phyloP scores from a whole-genome alignment of 495 filamentous ascomycete genomes.

The Annulohypoxylon stygium region DNA sequence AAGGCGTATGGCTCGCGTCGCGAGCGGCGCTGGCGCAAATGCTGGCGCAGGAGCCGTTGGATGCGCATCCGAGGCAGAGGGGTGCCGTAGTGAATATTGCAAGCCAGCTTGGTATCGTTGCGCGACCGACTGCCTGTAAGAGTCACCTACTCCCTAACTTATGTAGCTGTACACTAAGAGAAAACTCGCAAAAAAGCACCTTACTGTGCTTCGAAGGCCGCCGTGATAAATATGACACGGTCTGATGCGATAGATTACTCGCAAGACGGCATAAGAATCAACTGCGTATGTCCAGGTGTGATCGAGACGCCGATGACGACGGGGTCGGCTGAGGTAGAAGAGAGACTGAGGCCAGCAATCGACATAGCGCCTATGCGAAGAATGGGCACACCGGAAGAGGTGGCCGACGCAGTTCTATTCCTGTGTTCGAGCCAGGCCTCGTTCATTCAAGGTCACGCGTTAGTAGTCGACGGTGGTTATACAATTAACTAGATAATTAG shows the following conservation, averaged over 20 bases:
- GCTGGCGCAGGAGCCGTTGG: conserved; percentile 62
- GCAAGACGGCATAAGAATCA: conserved; percentile 62
- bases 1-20: conserved; percentile 65
- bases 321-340: conserved; percentile 51
- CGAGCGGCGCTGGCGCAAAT: conserved; percentile 63
- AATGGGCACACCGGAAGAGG: conserved; percentile 63
- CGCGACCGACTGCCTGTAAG: conserved; percentile 62
- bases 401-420: conserved; percentile 66
- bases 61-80: conserved; percentile 58
- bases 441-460: conserved; percentile 65
- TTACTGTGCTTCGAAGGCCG: conserved; percentile 53
- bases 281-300: conserved; percentile 67
- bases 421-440: conserved; percentile 61
- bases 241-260: conserved; percentile 67
- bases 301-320: conserved; percentile 65
- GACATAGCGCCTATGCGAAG: conserved; percentile 66
- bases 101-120: conserved; percentile 67
- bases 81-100: conserved; percentile 68
- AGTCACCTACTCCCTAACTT: not conserved
- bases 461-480: conserved; percentile 69
- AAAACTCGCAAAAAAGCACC: conserved; percentile 25
- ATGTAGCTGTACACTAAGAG: not conserved
- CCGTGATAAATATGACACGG: conserved; percentile 53
- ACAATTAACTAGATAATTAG: conserved; percentile 50
- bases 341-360: conserved; percentile 55